Base-by-base conservation (phyloP, 106 monocot species). In the Apostasia shenzhenica region DNA sequence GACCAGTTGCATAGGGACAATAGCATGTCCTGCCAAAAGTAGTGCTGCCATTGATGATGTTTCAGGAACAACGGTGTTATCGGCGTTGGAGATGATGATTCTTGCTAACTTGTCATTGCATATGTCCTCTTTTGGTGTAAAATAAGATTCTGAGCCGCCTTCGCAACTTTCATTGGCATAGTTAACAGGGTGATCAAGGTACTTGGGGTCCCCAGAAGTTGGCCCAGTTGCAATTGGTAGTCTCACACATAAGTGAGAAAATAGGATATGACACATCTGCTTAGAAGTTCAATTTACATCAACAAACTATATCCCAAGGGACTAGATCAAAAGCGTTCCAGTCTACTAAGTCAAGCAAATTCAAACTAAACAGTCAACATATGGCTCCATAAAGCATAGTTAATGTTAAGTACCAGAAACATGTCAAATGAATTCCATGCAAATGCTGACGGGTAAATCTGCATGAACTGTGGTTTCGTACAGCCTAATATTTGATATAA, bases 211-310 rank as follows among this genome's bases (percentile, higher is more conserved):
- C 63, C 68, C 81, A 67, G 40, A 47, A 75, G 69, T 57, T 14
- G 54, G 57, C 26, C 39, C 53, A 72, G 65, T 76, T 54, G 83
- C 47, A 6, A 84, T 75, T 40, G 81, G 88, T 73, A 86, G 72
- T 70, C 81, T 86, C 72, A 83, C 52, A 76, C 87, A 93, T 56
- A 99, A 56, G 79, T 99, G 99, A 71, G 90, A 90, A 79, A 99
- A 93, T 39, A 99, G 45, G 50, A 99, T 81, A 14, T 93, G 90
- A 67, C 99, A 99, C 90, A 99, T 99, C 99, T 99, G 87, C 59
- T 70, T 7, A 74, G 57, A 70, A 37, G 43, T 13, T 26, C n/a
- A 45, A 44, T 11, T 26, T 37, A 69, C 42, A 61, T 60, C 52
- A 74, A 38, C 47, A 60, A 66, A 74, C 8, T 57, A 39, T 57